phyloP scores from a whole-genome alignment of 139 green algal genomes.

The Tetradesmus lagerheimii region DNA sequence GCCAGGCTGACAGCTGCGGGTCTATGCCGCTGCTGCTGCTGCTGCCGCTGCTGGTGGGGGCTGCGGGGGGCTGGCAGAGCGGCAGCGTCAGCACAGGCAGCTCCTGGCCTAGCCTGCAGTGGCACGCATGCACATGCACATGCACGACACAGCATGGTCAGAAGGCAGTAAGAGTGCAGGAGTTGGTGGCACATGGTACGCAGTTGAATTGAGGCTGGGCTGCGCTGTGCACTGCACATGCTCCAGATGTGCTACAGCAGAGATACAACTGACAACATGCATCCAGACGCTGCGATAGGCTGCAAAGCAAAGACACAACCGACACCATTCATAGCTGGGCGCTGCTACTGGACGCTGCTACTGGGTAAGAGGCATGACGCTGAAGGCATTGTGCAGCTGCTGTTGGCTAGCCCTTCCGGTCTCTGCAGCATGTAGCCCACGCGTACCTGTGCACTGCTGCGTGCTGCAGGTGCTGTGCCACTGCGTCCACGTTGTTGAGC shows the following conservation, averaged over 20 bases:
- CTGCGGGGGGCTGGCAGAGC: constrained; percentile 38
- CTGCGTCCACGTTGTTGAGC: constrained; percentile 24
- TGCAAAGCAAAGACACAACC: no score
- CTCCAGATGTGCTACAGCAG: no score
- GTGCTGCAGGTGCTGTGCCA: neutral
- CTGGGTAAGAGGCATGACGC: no score
- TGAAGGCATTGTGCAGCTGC: no score
- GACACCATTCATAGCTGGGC: no score
- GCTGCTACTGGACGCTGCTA: no score
- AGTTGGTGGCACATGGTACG: neutral
- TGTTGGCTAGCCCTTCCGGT: no score
- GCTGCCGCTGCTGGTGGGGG: neutral
- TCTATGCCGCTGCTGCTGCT: constrained; percentile 57
- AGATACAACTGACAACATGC: no score
- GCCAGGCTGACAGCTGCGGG: constrained; percentile 69
- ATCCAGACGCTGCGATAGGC: no score
- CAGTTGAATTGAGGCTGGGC: no score
- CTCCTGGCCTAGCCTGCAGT: constrained; percentile 54
- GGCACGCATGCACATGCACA: neutral
- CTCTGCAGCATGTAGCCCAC: neutral
- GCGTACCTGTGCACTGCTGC: constrained; percentile 43
- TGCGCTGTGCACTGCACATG: no score
- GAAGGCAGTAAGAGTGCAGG: neutral
- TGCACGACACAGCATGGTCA: no score
- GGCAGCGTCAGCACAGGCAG: constrained; percentile 53